phyloP scores from a whole-genome alignment of 345 rosid genomes.

The Lepidium aucheri region DNA sequence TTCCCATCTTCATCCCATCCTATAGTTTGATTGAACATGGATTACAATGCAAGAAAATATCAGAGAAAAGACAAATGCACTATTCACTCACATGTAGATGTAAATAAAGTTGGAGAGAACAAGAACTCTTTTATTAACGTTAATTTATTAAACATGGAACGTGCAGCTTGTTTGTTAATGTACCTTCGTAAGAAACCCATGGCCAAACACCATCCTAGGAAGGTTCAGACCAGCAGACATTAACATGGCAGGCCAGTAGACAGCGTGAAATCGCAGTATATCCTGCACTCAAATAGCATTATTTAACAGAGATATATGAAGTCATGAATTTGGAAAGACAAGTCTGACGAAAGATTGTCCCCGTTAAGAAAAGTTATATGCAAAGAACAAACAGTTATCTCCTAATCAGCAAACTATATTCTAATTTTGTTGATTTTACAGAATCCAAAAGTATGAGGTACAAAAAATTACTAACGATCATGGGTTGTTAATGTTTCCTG shows the following conservation, averaged over 20 bases:
- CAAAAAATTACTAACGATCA: not conserved
- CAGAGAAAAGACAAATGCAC: not conserved
- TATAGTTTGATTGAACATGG: slow-evolving; percentile 37
- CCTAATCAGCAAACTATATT: not conserved
- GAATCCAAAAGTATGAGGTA: not conserved
- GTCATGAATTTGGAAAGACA: not conserved
- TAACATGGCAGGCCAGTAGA: slow-evolving; percentile 98
- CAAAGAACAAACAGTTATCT: not conserved
- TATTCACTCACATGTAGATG: not conserved
- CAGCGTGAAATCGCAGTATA: slow-evolving; percentile 90
- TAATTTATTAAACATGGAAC: not conserved
- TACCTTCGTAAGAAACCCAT: slow-evolving; percentile 95
- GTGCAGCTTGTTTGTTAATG: not conserved
- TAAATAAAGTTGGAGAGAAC: not conserved
- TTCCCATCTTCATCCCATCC: slow-evolving; percentile 99
- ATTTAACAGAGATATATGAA: not conserved
- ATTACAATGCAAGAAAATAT: not conserved
- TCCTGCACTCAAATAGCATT: slow-evolving; percentile 44
- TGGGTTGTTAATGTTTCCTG: not conserved
- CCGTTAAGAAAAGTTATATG: not conserved
- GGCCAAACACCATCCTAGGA: slow-evolving; percentile 86
- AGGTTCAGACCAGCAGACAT: slow-evolving; percentile 83
- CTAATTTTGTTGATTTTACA: not conserved
- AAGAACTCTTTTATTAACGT: not conserved
- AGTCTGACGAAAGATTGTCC: not conserved